A percentile compares a stretch with the other conserved stretches of the same genome.
phyloP scores from a whole-genome alignment of 1,139 yeast genomes.

The Yamadazyma taylorii region DNA sequence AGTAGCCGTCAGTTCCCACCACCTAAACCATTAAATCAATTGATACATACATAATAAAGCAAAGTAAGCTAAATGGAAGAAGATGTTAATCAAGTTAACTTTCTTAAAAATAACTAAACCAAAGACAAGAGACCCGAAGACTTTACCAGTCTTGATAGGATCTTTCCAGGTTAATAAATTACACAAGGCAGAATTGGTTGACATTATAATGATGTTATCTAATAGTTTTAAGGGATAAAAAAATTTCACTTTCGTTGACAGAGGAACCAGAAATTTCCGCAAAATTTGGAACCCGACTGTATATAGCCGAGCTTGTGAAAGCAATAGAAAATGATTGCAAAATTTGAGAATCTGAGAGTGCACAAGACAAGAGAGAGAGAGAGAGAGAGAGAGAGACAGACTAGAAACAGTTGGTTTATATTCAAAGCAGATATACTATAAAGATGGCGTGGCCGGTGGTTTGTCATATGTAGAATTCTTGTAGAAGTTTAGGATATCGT shows the following conservation, averaged over 20 bases:
- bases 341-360: no score
- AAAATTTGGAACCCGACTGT: no score
- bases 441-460: no score
- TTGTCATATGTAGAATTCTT: no score
- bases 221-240: constrained; percentile 5
- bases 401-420: no score
- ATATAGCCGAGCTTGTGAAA: no score
- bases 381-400: no score
- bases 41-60: constrained; percentile 46
- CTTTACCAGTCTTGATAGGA: constrained; percentile 76
- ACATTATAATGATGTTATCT: constrained; percentile 12
- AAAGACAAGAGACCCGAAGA: constrained; percentile 64
- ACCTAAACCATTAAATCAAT: neutral
- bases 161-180: constrained; percentile 76
- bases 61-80: constrained; percentile 54
- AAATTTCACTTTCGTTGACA: constrained; percentile 3
- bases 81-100: constrained; percentile 66
- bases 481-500: no score
- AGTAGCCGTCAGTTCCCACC: no score
- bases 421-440: no score
- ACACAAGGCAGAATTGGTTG: constrained; percentile 16
- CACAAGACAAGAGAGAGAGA: no score
- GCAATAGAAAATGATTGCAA: no score
- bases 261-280: neutral
- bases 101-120: constrained; percentile 64